Percentiles rank a stretch among this genome's conserved stretches.
These are phyloP conservation scores for Petunia axillaris DNA, from an alignment of 257 asterid genomes.

Conservation along the genomic window DNA sequence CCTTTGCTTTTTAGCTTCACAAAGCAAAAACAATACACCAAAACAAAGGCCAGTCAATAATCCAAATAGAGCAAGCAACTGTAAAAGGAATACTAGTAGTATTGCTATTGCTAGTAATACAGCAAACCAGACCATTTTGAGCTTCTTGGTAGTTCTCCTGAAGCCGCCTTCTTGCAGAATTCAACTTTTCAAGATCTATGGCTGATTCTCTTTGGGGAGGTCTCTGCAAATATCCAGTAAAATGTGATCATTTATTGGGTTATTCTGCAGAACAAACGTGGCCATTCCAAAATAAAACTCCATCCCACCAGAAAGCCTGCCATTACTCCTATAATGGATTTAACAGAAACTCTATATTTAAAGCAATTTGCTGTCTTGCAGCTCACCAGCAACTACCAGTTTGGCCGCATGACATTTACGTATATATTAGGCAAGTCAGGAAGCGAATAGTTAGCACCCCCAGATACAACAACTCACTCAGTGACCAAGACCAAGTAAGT, in stretches of 20 bases:
- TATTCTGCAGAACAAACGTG: not conserved
- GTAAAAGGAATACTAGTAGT: not conserved
- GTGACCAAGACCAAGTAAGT: not conserved
- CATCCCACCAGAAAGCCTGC: not conserved
- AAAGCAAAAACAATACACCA: constrained; percentile 36
- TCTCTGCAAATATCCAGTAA: constrained; percentile 61
- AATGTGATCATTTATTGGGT: not conserved
- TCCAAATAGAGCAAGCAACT: constrained; percentile 5
- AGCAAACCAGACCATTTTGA: constrained; percentile 69
- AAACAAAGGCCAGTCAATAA: constrained; percentile 30
- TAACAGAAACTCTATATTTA: not conserved
- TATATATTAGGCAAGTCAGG: not conserved
- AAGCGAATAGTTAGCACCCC: not conserved
- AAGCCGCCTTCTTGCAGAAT: constrained; percentile 87
- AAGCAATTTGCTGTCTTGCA: not conserved
- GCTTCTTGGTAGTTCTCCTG: constrained; percentile 99
- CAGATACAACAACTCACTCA: not conserved
- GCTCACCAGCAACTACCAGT: not conserved
- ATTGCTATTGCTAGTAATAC: constrained; percentile 4
- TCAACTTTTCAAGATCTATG: constrained; percentile 72
- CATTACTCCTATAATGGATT: not conserved
- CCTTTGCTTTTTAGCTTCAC: constrained; percentile 96
- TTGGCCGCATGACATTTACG: not conserved
- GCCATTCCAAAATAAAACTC: not conserved
- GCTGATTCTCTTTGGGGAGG: constrained; percentile 57